Base-by-base conservation (phyloP, 805 yeast species). In the Wickerhamomyces bisporus region DNA sequence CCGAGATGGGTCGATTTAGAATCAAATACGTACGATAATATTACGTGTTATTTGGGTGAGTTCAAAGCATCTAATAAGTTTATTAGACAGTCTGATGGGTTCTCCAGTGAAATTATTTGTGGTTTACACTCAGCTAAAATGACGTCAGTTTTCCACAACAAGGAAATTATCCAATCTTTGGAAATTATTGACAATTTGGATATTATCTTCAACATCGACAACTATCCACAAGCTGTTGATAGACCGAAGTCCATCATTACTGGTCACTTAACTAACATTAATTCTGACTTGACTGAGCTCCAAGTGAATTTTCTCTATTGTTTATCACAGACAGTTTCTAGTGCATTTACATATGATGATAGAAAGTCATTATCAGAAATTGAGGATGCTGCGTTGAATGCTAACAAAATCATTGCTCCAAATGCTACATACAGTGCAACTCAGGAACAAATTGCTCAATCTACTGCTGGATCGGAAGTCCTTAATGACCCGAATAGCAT, bases 11-110 rank as follows among this genome's bases (percentile, higher is more conserved):
- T 70, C 4, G 72, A 70, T 31, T 66, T 65, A 5, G 54, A 59
- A 2, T 54, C 50, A 3, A 63, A 63, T 24, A 49, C 62, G 3
- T 77, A 72, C 50, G 91, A 91, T 52, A 62, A 73, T 15, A 55
- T 91, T 25, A 78, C 83, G 0, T 75, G 82, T 14, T 77, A 86
- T 49, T 67, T 89, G 35, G 98, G 98, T 46, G 96, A 91, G 53
- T 63, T 93, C 9, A 81, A 73, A 47, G 75, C 88, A 14, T 63
- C 68, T 4, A 93, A 89, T 57, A 58, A 58, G 10, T 88, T 86
- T 54, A 52, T 53, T 3, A 48, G 55, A 10, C 51, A 54, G 3
- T 52, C 50, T 7, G 49, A 45, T 1, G 58, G 52, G 0, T 49
- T 65, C 10, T 61, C 75, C 17, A 88, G 86, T 52, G 54, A 69